Percentiles rank a stretch among this genome's conserved stretches.
These are phyloP conservation scores for Climacium dendroides DNA, from an alignment of 225 moss, liverwort and hornwort species.

Conservation along the genomic window DNA sequence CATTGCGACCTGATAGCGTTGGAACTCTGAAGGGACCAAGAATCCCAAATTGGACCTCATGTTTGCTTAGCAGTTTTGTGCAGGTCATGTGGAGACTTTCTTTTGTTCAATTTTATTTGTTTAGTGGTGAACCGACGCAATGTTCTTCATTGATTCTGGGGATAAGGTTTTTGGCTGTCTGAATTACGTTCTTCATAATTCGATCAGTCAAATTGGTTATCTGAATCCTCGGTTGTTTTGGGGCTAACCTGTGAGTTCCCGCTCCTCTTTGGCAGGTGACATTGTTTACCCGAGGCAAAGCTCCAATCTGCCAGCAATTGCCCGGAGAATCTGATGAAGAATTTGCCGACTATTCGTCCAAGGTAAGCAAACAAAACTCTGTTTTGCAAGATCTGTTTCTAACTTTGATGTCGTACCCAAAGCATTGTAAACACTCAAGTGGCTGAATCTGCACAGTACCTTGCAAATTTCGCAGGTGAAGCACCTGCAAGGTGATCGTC, in stretches of 20 bases:
- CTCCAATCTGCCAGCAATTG: slow-evolving; percentile 67
- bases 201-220: background rate
- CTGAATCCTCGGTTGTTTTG: background rate
- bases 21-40: background rate
- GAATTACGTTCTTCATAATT: background rate
- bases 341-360: slow-evolving; percentile 63
- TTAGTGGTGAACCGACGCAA: background rate
- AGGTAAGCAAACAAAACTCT: slow-evolving; percentile 17
- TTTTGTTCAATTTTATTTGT: background rate
- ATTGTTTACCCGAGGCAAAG: slow-evolving; percentile 90
- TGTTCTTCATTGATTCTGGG: background rate
- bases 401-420: background rate
- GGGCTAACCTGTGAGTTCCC: background rate
- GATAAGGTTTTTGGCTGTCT: background rate
- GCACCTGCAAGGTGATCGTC: slow-evolving; percentile 97
- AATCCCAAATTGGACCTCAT: background rate
- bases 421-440: background rate
- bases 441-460: background rate
- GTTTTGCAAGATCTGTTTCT: background rate
- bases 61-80: background rate
- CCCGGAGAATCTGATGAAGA: slow-evolving; percentile 86
- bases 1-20: background rate
- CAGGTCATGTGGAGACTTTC: background rate
- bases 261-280: slow-evolving; percentile 45
- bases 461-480: slow-evolving; percentile 48